A percentile compares a stretch with the other conserved stretches of the same genome.
Evolutionary conservation across 73 alveolate genomes (phyloP).

Genomic region (Paramecium biaurelia): DNA sequence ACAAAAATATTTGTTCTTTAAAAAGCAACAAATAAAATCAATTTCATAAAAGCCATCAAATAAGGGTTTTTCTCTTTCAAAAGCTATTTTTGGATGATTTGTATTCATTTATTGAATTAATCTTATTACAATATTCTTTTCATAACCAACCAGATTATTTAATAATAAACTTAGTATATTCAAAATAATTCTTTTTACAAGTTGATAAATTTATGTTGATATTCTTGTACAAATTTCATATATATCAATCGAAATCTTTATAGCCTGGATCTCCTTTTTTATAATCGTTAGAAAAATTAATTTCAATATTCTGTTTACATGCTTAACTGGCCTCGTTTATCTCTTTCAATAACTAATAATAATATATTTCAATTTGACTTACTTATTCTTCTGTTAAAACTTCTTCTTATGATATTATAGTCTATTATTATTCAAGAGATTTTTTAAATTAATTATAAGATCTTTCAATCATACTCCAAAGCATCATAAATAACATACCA

Average conservation of each 20-base stretch:
- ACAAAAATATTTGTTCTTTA: not conserved
- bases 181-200: not conserved
- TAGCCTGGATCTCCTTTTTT: not conserved
- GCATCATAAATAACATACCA: not conserved
- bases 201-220: not conserved
- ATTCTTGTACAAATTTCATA: not conserved
- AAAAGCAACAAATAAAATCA: not conserved
- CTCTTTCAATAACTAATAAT: not conserved
- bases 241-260: constrained; percentile 13
- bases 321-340: not conserved
- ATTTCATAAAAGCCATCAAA: not conserved
- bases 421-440: not conserved
- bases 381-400: constrained; percentile 31
- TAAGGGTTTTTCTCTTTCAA: not conserved
- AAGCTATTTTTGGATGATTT: constrained; percentile 26
- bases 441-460: not conserved
- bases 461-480: not conserved
- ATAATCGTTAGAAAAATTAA: not conserved
- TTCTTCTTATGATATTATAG: not conserved
- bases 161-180: not conserved
- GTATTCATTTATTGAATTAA: not conserved
- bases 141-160: not conserved
- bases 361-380: not conserved
- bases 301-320: not conserved
- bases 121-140: not conserved